These are phyloP conservation scores for Fusarium sp. DNA, from an alignment of 2,329 filamentous ascomycete genomes.

Conservation along the genomic window DNA sequence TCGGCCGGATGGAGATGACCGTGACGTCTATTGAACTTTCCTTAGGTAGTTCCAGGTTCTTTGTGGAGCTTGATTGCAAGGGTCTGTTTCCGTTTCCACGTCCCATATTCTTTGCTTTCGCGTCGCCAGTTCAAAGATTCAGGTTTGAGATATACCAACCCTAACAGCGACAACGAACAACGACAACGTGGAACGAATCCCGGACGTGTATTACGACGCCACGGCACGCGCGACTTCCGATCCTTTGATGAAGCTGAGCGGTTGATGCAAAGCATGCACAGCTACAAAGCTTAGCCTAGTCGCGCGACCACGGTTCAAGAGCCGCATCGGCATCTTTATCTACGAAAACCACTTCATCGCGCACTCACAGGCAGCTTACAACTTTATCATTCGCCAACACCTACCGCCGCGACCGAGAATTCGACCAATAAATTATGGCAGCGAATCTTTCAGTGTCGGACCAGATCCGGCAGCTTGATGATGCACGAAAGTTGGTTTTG, in stretches of 20 bases:
- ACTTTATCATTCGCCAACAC: background rate
- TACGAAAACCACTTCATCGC: constrained; percentile 20
- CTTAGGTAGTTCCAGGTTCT: constrained; percentile 15
- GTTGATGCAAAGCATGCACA: constrained; percentile 45
- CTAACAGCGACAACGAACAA: constrained; percentile 11
- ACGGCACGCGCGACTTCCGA: constrained; percentile 6
- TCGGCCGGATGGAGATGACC: background rate
- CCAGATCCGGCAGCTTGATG: constrained; percentile 87
- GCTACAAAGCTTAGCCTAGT: constrained; percentile 45
- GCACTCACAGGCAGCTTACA: constrained; percentile 15
- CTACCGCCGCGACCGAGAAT: constrained; percentile 15
- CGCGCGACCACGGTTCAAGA: constrained; percentile 43
- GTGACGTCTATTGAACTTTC: constrained; percentile 37
- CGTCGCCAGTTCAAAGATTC: constrained; percentile 39
- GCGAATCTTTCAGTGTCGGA: constrained; percentile 71
- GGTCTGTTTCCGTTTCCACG: constrained; percentile 36
- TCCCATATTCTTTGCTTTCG: constrained; percentile 38
- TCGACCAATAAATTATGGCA: constrained; percentile 54
- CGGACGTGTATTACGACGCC: background rate
- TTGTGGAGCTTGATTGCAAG: constrained; percentile 36
- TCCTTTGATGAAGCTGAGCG: constrained; percentile 14
- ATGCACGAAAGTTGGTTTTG: constrained; percentile 89
- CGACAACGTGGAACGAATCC: constrained; percentile 1
- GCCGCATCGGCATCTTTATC: constrained; percentile 33
- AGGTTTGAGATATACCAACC: constrained; percentile 15